These are phyloP conservation scores for Xylaria grammica DNA, from an alignment of 495 filamentous ascomycete species.

Conservation along the genomic window DNA sequence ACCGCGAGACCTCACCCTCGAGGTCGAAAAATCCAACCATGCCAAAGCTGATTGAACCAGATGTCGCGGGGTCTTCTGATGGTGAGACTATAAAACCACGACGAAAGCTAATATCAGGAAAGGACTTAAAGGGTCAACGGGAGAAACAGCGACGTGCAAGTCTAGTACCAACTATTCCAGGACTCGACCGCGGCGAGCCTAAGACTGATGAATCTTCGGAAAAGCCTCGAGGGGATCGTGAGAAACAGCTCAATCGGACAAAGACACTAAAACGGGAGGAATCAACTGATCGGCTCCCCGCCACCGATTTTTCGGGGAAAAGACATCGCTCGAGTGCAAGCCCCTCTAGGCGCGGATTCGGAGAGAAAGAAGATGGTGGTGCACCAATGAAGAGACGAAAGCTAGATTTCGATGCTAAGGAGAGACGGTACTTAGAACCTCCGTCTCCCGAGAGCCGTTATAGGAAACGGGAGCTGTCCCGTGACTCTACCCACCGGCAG, in stretches of 20 bases:
- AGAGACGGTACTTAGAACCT: conserved; percentile 45
- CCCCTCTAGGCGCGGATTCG: conserved; percentile 63
- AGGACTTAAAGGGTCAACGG: conserved; percentile 60
- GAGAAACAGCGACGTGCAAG: conserved; percentile 58
- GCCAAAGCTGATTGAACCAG: conserved; percentile 53
- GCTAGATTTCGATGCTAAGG: conserved; percentile 51
- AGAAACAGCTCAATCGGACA: conserved; percentile 55
- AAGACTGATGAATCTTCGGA: conserved; percentile 47
- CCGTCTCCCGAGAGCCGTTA: conserved; percentile 48
- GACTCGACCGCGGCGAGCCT: conserved; percentile 47
- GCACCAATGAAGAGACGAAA: conserved; percentile 55
- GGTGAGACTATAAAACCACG: conserved; percentile 61
- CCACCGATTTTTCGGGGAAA: conserved; percentile 61
- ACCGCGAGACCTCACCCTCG: conserved; percentile 57
- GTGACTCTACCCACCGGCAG: conserved; percentile 37
- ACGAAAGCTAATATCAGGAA: conserved; percentile 64
- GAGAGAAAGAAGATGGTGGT: conserved; percentile 61
- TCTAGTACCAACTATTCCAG: conserved; percentile 53
- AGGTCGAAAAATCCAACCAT: conserved; percentile 47
- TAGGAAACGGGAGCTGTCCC: conserved; percentile 41
- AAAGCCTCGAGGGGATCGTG: conserved; percentile 38
- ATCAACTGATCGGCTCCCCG: conserved; percentile 57
- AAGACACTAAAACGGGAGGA: conserved; percentile 60
- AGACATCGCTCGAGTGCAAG: conserved; percentile 70
- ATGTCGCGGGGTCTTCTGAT: conserved; percentile 55